Percentiles rank a stretch among this genome's conserved stretches.
These are phyloP conservation scores for Curvularia spicifera DNA, from an alignment of 2,329 filamentous ascomycete genomes.

Conservation along the genomic window DNA sequence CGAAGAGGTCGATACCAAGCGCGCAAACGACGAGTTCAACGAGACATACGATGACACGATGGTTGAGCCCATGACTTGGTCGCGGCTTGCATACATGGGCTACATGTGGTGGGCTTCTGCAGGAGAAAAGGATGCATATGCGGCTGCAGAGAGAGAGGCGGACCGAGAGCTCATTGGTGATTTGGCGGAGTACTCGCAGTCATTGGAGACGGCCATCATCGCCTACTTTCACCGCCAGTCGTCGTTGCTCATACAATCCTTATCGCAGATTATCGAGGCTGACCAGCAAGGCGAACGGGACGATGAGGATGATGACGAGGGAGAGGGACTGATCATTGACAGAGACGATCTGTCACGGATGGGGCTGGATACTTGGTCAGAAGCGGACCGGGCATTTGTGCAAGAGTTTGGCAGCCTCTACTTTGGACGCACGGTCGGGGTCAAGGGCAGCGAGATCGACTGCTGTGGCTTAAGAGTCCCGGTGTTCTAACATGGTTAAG, in stretches of 20 bases:
- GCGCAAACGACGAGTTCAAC: conserved; percentile 45
- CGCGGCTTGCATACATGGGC: conserved; percentile 76
- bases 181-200: conserved; percentile 52
- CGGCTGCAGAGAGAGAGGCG: conserved; percentile 61
- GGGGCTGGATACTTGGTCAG: conserved; percentile 81
- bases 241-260: conserved; percentile 65
- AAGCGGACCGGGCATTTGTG: conserved; percentile 72
- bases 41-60: conserved; percentile 49
- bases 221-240: conserved; percentile 83
- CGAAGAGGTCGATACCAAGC: conserved; percentile 34
- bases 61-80: conserved; percentile 67
- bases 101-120: conserved; percentile 93
- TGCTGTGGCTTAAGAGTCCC: conserved; percentile 73
- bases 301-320: conserved; percentile 27
- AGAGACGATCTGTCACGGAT: conserved; percentile 71
- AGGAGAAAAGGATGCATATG: conserved; percentile 69
- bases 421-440: conserved; percentile 67
- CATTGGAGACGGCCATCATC: conserved; percentile 72
- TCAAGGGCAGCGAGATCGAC: conserved; percentile 73
- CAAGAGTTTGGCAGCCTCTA: conserved; percentile 67
- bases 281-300: conserved; percentile 52
- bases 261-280: conserved; percentile 67
- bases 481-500: conserved; percentile 27
- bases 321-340: conserved; percentile 59
- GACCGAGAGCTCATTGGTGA: conserved; percentile 55